Evolutionary conservation across 768 basidiomycete genomes (phyloP), one percentile per base, ranked within the genome.

Genomic region (Leccinum uliginosum): DNA sequence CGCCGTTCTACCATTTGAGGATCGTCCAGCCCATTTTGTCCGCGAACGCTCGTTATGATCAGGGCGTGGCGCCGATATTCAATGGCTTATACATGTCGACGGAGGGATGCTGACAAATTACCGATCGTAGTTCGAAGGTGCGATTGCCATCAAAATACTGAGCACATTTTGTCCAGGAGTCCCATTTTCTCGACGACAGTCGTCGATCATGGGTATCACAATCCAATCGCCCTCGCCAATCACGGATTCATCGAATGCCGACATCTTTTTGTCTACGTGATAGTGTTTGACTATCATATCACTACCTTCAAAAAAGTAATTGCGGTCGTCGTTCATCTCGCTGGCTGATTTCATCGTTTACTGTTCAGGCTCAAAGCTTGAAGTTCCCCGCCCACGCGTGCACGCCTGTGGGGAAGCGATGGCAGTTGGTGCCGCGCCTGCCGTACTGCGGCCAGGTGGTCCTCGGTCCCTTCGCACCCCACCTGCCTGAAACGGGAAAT

Each of bases 401-500:
- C 32, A 32, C 32, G 35, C 10, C 17, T 38, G 5, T 40, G 40
- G 40, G 19, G 40, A 43, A 43, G 40, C 40, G 40, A 43, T 12
- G 17, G 40, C 40, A 43, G 40, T 21, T 43, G 19, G 19, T 6
- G 11, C 40, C 40, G 11, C 40, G 11, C 6, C 19, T 43, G 40
- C 40, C 40, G 40, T 43, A 43, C 40, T 21, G 6, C 57, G 29
- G 29, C 34, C 30, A 10, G 53, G 30, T 21, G 23, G 45, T 21
- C 19, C 40, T 43, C 40, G 40, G 40, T 6, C 40, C 17, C n/a
- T 43, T 43, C 40, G 19, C 40, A 43, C 40, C 19, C 40, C 40
- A 43, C 40, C 40, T n/a, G n/a, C n/a, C n/a, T n/a, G 21, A 47
- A 50, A 51, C 44, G 21, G 35, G 43, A 51, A 47, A 61, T 54